Base-by-base conservation (phyloP, 169 alveolate genomes). In the Babesia caballi region DNA sequence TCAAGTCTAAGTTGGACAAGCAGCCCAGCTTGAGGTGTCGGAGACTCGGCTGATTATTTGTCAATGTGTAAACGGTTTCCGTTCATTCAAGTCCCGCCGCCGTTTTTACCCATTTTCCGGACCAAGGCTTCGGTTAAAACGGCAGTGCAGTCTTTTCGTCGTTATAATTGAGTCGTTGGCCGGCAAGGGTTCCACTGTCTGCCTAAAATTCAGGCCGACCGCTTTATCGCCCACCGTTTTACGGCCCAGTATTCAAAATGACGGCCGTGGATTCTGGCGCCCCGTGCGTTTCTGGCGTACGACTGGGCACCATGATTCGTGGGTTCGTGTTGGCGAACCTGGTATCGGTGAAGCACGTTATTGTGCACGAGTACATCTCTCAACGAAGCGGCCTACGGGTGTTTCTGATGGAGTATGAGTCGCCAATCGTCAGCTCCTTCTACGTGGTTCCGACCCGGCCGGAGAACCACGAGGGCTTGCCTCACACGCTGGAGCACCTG, bases 401-500 rank as follows among this genome's bases (percentile, higher is more conserved):
- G 28, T 80, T 80, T 41, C 35, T 80, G 23, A 46, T 58, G 49
- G 44, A 47, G 14, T 80, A 80, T 33, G 83, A 69, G 21, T 75
- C 90, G 21, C 92, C 92, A 19, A 52, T 83, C 23, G 87, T 87
- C 46, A 72, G 83, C 58, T 81, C 91, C 6, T 87, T 63, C 59
- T 76, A 69, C 41, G 59, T 86, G 8, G 47, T 87, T 11, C 85
- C 87, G 15, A 91, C 95, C n/a, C 91, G 90, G 51, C 91, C 92
- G 3, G 93, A 86, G 50, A 88, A 80, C 32, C 91, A 92, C 50
- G 94, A 89, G 47, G 96, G 96, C n/a, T 72, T 89, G 21, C 96
- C 96, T 2, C 96, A 92, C 69, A 92, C 94, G 5, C 61, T 92
- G 83, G 94, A 91, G 66, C 96, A 92, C 51, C 72, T 92, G 74